Conservation (phyloP, 305 asterid genomes). For the Rubia peregrina region DNA sequence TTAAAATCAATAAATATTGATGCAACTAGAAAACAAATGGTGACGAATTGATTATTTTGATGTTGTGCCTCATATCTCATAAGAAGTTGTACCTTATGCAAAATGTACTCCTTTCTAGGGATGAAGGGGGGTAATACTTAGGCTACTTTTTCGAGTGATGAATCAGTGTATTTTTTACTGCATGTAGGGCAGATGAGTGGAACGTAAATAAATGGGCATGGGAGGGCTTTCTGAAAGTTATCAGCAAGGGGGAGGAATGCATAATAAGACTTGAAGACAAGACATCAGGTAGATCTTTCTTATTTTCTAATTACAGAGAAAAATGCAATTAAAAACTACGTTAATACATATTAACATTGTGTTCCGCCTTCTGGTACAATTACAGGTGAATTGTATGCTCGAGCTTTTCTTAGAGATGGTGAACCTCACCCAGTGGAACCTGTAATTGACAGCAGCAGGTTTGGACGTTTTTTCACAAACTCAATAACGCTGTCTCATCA, state of each 20-base stretch:
- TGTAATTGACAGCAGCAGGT: slow-evolving; percentile 99
- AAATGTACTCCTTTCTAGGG: background rate
- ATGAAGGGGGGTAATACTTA: background rate
- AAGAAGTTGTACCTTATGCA: background rate
- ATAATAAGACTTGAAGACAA: slow-evolving; percentile 81
- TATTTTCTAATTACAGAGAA: slow-evolving; percentile 1
- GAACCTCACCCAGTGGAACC: slow-evolving; percentile 97
- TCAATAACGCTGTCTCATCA: background rate
- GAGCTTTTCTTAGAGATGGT: slow-evolving; percentile 90
- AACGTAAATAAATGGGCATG: slow-evolving; percentile 96
- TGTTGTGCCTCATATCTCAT: background rate
- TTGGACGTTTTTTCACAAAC: slow-evolving; percentile 10
- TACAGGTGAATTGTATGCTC: slow-evolving; percentile 92
- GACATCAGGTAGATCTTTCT: slow-evolving; percentile 52
- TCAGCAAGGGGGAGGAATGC: slow-evolving; percentile 91
- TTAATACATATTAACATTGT: slow-evolving; percentile 8
- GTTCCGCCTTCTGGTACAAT: slow-evolving; percentile 12
- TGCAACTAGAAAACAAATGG: background rate
- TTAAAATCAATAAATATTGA: background rate
- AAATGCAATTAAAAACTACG: slow-evolving; percentile 10
- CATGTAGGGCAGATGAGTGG: slow-evolving; percentile 95
- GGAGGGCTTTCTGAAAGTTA: slow-evolving; percentile 84
- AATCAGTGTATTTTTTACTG: slow-evolving; percentile 16
- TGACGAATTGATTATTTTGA: background rate
- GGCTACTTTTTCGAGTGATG: background rate